These are phyloP conservation scores for Artemisia tridentata DNA, from an alignment of 129 eudicot genomes.

Conservation along the genomic window DNA sequence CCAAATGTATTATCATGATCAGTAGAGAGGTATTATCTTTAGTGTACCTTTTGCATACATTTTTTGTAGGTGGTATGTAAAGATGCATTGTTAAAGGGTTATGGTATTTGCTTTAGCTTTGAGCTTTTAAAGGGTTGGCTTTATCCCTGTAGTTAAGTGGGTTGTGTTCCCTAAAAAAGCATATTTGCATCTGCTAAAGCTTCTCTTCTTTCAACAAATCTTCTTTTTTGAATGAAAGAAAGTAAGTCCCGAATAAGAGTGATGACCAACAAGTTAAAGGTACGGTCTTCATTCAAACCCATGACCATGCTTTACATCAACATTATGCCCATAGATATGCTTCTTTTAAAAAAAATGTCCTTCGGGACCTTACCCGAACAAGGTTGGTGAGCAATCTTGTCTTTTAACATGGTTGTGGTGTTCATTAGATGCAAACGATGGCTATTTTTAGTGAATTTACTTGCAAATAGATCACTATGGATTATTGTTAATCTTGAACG, in stretches of 20 bases:
- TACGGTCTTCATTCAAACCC: slow-evolving; percentile 28
- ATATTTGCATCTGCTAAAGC: slow-evolving; percentile 47
- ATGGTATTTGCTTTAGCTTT: slow-evolving; percentile 48
- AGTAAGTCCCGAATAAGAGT: slow-evolving; percentile 25
- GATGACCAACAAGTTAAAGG: slow-evolving; percentile 28
- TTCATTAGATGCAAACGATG: no score
- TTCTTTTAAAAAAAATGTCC: neutral
- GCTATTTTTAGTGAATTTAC: no score
- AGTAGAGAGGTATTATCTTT: slow-evolving; percentile 12
- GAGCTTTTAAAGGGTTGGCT: slow-evolving; percentile 39
- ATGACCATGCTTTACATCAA: slow-evolving; percentile 31
- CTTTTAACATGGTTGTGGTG: neutral
- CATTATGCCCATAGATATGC: slow-evolving; percentile 23
- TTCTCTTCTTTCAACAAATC: slow-evolving; percentile 47
- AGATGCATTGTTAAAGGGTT: slow-evolving; percentile 39
- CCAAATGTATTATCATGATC: slow-evolving; percentile 18
- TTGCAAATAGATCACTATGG: no score
- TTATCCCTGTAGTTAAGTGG: slow-evolving; percentile 54
- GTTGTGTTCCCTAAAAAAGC: slow-evolving; percentile 63
- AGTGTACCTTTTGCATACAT: slow-evolving; percentile 32
- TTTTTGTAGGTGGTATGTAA: slow-evolving; percentile 48
- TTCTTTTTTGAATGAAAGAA: slow-evolving; percentile 38
- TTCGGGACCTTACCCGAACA: neutral
- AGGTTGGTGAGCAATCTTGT: neutral
- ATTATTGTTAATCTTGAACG: no score